These are phyloP conservation scores for Ochetophila trinervis DNA, from an alignment of 306 rosid species.

Conservation along the genomic window DNA sequence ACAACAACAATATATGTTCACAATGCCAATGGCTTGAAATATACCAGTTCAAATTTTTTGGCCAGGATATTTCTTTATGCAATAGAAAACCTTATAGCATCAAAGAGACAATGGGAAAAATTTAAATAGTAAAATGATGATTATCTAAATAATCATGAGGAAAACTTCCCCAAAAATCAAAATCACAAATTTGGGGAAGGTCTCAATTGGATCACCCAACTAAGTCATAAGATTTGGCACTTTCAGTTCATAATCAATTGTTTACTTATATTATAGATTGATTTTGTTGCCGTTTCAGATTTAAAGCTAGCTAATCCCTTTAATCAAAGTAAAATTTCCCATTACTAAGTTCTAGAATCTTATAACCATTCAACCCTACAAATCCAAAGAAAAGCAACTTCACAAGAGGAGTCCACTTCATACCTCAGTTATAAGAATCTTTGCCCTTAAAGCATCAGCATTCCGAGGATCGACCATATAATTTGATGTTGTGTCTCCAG, in stretches of 20 bases:
- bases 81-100: no score
- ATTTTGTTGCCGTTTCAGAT: neutral
- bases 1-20: no score
- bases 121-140: no score
- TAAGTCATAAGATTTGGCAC: no score
- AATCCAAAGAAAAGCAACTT: neutral
- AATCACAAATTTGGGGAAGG: no score
- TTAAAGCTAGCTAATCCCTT: neutral
- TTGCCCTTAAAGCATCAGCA: constrained; percentile 95
- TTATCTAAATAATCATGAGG: no score
- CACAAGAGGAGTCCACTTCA: neutral
- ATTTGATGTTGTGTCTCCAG: constrained; percentile 87
- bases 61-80: no score
- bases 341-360: neutral
- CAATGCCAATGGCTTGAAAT: no score
- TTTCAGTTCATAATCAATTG: neutral
- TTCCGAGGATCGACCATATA: constrained; percentile 89
- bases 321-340: neutral
- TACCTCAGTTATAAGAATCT: constrained; percentile 98
- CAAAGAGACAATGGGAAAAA: no score
- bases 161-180: no score
- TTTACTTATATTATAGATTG: neutral
- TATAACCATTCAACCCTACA: neutral
- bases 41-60: no score
- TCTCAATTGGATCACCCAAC: no score